Percentiles rank a stretch among this genome's conserved stretches.
Conservation (phyloP, 306 rosid species). For the Medicago arabica region DNA sequence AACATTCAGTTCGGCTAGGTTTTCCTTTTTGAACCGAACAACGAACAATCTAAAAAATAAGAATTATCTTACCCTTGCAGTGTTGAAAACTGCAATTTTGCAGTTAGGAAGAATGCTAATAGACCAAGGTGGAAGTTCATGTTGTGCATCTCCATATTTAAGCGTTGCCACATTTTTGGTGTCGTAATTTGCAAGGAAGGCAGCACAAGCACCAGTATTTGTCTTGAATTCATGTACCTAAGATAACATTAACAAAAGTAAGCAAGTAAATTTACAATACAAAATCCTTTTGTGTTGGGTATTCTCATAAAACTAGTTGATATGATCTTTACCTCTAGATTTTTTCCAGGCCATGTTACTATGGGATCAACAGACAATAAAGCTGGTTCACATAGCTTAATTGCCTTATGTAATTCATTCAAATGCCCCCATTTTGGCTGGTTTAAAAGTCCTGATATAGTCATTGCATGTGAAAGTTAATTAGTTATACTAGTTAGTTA, state of each 20-base stretch:
- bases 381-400: conserved; percentile 75
- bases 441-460: conserved; percentile 62
- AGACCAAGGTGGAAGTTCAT: conserved; percentile 93
- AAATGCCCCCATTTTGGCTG: conserved; percentile 98
- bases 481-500: no score
- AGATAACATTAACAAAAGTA: conserved; percentile 25
- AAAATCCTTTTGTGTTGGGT: conserved; percentile 1
- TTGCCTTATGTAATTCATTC: conserved; percentile 83
- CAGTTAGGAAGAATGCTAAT: conserved; percentile 94
- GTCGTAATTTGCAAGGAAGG: conserved; percentile 86
- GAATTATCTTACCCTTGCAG: conserved; percentile 70
- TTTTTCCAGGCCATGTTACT: conserved; percentile 68
- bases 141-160: conserved; percentile 64
- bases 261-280: conserved; percentile 20
- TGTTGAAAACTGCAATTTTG: conserved; percentile 79
- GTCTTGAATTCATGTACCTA: conserved; percentile 80
- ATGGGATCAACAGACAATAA: conserved; percentile 72
- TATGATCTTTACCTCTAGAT: conserved; percentile 63
- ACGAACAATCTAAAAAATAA: neutral
- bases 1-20: neutral
- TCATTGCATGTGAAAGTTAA: neutral
- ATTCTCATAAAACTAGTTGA: conserved; percentile 32
- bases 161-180: conserved; percentile 54
- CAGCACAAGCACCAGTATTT: conserved; percentile 67
- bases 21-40: neutral